Base-by-base conservation (phyloP, 768 basidiomycete species). In the Hypholoma sublateritium region DNA sequence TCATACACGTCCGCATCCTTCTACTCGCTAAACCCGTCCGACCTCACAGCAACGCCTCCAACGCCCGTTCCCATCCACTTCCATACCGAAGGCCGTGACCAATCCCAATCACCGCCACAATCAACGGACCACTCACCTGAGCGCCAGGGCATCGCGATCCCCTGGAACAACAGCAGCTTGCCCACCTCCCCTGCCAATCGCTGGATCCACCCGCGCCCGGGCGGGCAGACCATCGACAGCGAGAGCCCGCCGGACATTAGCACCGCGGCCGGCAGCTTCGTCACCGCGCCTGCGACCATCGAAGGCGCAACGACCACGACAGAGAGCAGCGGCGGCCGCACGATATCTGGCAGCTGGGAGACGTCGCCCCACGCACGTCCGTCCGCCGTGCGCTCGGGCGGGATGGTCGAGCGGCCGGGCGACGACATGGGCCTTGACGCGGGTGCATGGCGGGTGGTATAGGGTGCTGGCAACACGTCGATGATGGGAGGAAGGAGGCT, bases 251-350 rank as follows among this genome's bases (percentile, higher is more conserved):
- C 80, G 0, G 86, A 86, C 66, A 78, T 90, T 65, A 89, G 88
- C 68, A 87, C 86, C 0, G 88, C 88, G 12, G 78, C 82, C 2
- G 78, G 78, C 57, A 89, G 88, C 55, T 87, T 89, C 61, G 78
- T 89, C 19, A 88, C 88, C 4, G 80, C 82, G 16, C 78, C 89
- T 41, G 78, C 80, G 46, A 87, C 86, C 6, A 67, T 86, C 11
- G 77, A 78, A 14, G 81, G 82, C 14, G 75, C 77, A 21, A 75
- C 79, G 59, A 85, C 85, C 16, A 77, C 80, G 65, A 78, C 80
- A 61, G 85, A 82, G 53, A 78, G 80, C 46, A 62, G 59, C 45
- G 62, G 60, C 52, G 78, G 73, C 34, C 70, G 70, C 21, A 79
- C 76, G 36, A 73, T 77, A 16, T 69, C 76, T 13, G 61, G 64